Conservation (phyloP, 1,284 basidiomycete genomes). For the Tremellales sp. region DNA sequence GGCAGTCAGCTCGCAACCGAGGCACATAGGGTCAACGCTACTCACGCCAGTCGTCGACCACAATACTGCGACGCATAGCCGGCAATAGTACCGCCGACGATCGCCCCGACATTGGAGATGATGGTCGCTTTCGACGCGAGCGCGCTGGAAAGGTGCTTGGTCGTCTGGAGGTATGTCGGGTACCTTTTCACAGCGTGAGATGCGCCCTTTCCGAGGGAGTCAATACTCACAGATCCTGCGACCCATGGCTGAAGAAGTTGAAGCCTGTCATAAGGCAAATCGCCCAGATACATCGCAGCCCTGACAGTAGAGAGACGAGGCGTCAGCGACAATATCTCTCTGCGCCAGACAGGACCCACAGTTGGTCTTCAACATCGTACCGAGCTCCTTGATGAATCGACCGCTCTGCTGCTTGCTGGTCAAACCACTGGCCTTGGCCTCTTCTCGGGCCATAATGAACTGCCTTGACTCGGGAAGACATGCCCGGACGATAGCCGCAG, state of each 20-base stretch:
- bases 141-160: slow-evolving; percentile 51
- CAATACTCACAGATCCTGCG: slow-evolving; percentile 53
- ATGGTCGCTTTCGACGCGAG: slow-evolving; percentile 81
- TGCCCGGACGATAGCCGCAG: slow-evolving; percentile 68
- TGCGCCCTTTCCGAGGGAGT: not conserved
- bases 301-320: slow-evolving; percentile 10
- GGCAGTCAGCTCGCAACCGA: slow-evolving; percentile 3
- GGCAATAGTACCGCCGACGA: slow-evolving; percentile 71
- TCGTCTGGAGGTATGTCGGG: slow-evolving; percentile 66
- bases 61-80: slow-evolving; percentile 78
- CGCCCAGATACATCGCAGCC: slow-evolving; percentile 81
- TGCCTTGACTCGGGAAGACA: slow-evolving; percentile 75
- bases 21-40: slow-evolving; percentile 45
- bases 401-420: slow-evolving; percentile 55
- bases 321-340: slow-evolving; percentile 2
- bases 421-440: slow-evolving; percentile 47
- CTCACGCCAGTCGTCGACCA: slow-evolving; percentile 66
- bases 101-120: slow-evolving; percentile 67
- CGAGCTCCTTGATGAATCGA: slow-evolving; percentile 67
- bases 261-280: slow-evolving; percentile 62
- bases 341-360: slow-evolving; percentile 42
- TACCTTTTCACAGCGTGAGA: slow-evolving; percentile 11
- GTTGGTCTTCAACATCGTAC: slow-evolving; percentile 72
- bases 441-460: slow-evolving; percentile 55
- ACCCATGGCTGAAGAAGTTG: slow-evolving; percentile 89